These are phyloP conservation scores for Graphilbum ipis-grandicollis DNA, from an alignment of 2,329 filamentous ascomycete genomes.

Conservation along the genomic window DNA sequence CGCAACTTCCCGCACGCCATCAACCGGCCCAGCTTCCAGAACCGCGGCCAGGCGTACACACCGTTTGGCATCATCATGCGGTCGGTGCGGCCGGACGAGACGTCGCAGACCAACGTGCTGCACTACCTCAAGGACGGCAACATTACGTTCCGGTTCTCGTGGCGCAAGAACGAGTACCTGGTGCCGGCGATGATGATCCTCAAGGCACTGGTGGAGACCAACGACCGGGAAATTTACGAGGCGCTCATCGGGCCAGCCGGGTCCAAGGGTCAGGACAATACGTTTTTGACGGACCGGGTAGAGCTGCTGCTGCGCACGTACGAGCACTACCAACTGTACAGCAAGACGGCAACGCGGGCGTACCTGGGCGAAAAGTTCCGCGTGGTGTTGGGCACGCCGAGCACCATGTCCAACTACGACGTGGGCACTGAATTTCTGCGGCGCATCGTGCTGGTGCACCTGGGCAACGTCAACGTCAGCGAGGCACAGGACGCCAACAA, in stretches of 20 bases:
- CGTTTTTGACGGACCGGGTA: constrained; percentile 86
- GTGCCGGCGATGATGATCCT: constrained; percentile 92
- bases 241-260: constrained; percentile 65
- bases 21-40: constrained; percentile 73
- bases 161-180: constrained; percentile 95
- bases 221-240: constrained; percentile 91
- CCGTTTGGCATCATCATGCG: constrained; percentile 81
- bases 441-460: constrained; percentile 77
- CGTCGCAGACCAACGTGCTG: constrained; percentile 89
- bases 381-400: constrained; percentile 66
- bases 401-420: constrained; percentile 73
- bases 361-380: constrained; percentile 87
- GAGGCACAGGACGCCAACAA: constrained; percentile 79
- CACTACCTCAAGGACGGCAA: constrained; percentile 95
- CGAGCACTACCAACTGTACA: constrained; percentile 77
- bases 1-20: constrained; percentile 95
- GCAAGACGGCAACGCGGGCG: constrained; percentile 61
- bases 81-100: constrained; percentile 90
- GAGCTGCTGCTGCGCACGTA: constrained; percentile 86
- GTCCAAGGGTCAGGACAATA: constrained; percentile 67
- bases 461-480: constrained; percentile 72
- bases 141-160: constrained; percentile 92
- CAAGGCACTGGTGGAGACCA: constrained; percentile 88
- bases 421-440: constrained; percentile 83
- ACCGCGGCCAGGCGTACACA: constrained; percentile 74